Conservation (phyloP, 208 protist genomes). For the Acanthamoeba quina region DNA sequence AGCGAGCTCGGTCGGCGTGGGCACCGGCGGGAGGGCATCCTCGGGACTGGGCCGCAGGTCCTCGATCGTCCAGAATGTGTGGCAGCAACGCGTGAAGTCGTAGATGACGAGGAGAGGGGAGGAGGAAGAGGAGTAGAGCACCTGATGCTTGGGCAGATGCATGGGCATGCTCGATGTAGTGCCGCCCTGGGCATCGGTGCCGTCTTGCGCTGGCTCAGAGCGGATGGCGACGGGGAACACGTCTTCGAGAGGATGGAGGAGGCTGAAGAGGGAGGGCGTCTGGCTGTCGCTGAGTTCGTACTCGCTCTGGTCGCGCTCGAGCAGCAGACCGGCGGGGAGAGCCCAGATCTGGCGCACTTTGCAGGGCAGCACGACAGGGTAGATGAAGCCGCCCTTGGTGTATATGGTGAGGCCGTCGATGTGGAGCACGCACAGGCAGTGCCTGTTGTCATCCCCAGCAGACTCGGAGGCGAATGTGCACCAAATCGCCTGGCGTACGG, state of each 20-base stretch:
- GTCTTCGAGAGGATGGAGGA: constrained; percentile 24
- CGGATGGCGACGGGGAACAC: background rate
- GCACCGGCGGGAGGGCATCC: background rate
- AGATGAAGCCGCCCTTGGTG: constrained; percentile 19
- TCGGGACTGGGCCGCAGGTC: background rate
- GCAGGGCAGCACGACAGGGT: constrained; percentile 63
- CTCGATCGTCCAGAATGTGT: constrained; percentile 44
- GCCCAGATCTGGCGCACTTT: constrained; percentile 31
- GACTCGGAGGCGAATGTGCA: background rate
- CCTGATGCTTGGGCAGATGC: constrained; percentile 6
- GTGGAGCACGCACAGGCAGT: constrained; percentile 23
- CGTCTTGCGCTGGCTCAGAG: background rate
- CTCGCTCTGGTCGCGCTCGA: constrained; percentile 46
- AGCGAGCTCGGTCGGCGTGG: background rate
- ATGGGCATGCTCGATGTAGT: background rate
- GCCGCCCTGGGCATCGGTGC: background rate
- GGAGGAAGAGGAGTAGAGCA: constrained; percentile 3
- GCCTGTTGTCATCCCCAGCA: background rate
- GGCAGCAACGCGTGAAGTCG: background rate
- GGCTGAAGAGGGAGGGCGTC: background rate
- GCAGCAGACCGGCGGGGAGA: background rate
- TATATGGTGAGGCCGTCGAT: constrained; percentile 53
- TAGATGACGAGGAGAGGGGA: constrained; percentile 10
- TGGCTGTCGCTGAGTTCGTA: background rate
- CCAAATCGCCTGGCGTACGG: constrained; percentile 28